Evolutionary conservation across 164 flowering plant species (phyloP).

Genomic region (Nelumbo lutea): DNA sequence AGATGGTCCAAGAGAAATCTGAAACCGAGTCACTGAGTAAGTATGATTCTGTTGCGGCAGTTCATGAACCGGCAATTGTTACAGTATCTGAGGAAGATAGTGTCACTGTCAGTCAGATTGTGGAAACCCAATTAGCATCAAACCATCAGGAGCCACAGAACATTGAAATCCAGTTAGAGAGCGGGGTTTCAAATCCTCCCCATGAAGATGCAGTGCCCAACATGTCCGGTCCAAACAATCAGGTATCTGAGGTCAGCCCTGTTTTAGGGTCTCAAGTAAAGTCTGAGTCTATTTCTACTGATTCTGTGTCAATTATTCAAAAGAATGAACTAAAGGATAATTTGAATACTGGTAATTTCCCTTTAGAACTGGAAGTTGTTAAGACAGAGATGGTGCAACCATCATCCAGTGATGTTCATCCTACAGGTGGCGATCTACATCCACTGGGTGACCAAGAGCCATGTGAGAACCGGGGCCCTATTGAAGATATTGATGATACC

Average conservation of each 20-base stretch:
- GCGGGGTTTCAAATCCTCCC: background rate
- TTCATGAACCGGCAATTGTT: background rate
- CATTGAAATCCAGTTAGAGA: background rate
- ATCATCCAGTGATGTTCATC: slow-evolving; percentile 4
- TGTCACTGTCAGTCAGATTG: background rate
- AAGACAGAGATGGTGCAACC: slow-evolving; percentile 58
- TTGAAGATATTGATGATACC: slow-evolving; percentile 10
- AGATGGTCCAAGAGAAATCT: background rate
- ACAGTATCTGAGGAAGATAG: background rate
- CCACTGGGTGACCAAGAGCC: background rate
- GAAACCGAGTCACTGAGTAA: background rate
- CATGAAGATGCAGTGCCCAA: slow-evolving; percentile 11
- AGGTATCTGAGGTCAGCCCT: slow-evolving; percentile 78
- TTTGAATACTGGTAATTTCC: slow-evolving; percentile 70
- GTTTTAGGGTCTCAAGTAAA: slow-evolving; percentile 59
- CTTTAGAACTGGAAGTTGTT: slow-evolving; percentile 51
- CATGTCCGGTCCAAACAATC: slow-evolving; percentile 30
- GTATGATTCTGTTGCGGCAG: background rate
- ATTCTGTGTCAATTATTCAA: slow-evolving; percentile 66
- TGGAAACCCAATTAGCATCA: background rate
- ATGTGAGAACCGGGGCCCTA: slow-evolving; percentile 1
- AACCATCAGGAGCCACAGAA: background rate
- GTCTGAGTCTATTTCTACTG: slow-evolving; percentile 75
- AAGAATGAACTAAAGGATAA: slow-evolving; percentile 65
- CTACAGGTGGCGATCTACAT: background rate